phyloP scores from a whole-genome alignment of 2,329 filamentous ascomycete species.

The Alternaria angustiovoidea region DNA sequence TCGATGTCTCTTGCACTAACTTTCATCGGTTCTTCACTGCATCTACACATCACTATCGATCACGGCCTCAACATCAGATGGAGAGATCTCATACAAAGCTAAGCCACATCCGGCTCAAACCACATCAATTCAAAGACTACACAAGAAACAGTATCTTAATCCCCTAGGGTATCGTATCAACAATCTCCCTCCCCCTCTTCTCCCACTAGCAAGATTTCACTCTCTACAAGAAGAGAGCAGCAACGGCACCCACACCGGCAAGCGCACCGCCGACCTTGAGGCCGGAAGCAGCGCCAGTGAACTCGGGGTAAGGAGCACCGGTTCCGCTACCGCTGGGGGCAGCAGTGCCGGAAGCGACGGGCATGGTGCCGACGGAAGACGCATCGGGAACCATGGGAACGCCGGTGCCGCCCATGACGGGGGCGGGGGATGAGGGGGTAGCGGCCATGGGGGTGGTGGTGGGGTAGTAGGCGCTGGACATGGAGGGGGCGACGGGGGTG shows the following conservation, averaged over 20 bases:
- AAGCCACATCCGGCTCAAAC: neutral
- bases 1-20: neutral
- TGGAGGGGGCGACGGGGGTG: constrained; percentile 32
- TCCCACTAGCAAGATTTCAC: neutral
- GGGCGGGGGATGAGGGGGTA: constrained; percentile 10
- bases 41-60: neutral
- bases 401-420: constrained; percentile 35
- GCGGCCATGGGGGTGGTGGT: constrained; percentile 21
- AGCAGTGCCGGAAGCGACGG: constrained; percentile 14
- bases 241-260: constrained; percentile 47
- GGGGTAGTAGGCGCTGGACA: constrained; percentile 39
- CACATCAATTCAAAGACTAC: neutral
- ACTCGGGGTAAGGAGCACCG: constrained; percentile 33
- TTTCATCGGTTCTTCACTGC: neutral
- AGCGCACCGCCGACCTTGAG: constrained; percentile 42
- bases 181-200: neutral
- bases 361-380: constrained; percentile 2
- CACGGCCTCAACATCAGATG: neutral
- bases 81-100: neutral
- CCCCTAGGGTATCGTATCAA: neutral
- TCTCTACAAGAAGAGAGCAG: constrained; percentile 47
- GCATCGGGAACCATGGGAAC: constrained; percentile 13
- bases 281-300: constrained; percentile 44
- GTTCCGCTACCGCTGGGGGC: constrained; percentile 33
- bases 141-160: neutral